Conservation (phyloP, 2,329 filamentous ascomycete species). For the Penicillium olsonii region DNA sequence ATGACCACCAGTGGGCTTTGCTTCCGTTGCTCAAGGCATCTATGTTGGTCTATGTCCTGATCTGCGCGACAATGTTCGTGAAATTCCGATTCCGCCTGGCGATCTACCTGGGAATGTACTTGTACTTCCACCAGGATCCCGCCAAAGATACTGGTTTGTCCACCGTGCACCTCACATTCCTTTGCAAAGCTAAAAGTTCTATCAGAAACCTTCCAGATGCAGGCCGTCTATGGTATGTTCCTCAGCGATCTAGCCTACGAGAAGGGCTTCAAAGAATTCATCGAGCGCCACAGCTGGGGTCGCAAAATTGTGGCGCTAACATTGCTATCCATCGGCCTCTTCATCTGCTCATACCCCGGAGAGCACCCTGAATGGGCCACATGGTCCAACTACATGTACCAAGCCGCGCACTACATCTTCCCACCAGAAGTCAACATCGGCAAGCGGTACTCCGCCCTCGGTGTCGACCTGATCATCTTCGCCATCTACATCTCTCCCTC, state of each 20-base stretch:
- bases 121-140: conserved; percentile 53
- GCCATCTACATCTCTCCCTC: conserved; percentile 55
- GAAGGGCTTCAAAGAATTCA: conserved; percentile 47
- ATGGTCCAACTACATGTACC: conserved; percentile 51
- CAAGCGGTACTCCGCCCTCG: conserved; percentile 51
- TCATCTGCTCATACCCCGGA: conserved; percentile 54
- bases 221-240: conserved; percentile 55
- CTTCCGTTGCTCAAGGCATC: conserved; percentile 52
- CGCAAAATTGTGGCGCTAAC: conserved; percentile 40
- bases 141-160: conserved; percentile 49
- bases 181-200: neutral
- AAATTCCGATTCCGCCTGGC: conserved; percentile 51
- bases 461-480: conserved; percentile 51
- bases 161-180: too few species aligned
- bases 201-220: conserved; percentile 57
- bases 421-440: conserved; percentile 47
- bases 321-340: conserved; percentile 48
- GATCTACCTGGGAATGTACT: conserved; percentile 47
- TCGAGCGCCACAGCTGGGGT: conserved; percentile 44
- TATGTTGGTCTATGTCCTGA: conserved; percentile 53
- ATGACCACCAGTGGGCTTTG: conserved; percentile 59
- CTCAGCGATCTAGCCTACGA: conserved; percentile 55
- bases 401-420: conserved; percentile 48
- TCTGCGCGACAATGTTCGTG: conserved; percentile 48
- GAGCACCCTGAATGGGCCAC: conserved; percentile 52